Conservation (phyloP, 1,139 yeast genomes). For the Sporopachydermia cereana region DNA sequence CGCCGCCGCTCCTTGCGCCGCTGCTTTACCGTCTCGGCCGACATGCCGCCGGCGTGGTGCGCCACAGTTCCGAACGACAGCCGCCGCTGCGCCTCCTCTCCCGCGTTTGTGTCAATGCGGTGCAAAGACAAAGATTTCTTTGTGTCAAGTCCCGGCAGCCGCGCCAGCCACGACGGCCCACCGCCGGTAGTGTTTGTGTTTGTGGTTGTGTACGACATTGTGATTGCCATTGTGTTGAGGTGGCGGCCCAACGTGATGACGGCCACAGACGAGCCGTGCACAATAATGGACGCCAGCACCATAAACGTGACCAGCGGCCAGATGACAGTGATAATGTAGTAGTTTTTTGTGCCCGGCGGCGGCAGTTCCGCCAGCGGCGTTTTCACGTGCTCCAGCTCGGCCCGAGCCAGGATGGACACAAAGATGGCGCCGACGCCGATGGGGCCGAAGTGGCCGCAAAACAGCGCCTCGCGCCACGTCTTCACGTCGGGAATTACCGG, state of each 20-base stretch:
- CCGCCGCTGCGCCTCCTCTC: constrained; percentile 13
- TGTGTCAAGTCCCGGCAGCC: constrained; percentile 71
- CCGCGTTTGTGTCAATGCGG: constrained; percentile 58
- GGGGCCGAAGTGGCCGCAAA: constrained; percentile 97
- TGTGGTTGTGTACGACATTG: constrained; percentile 74
- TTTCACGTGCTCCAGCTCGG: constrained; percentile 57
- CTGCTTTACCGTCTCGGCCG: constrained; percentile 8
- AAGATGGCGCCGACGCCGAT: constrained; percentile 96
- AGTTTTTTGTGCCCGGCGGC: constrained; percentile 39
- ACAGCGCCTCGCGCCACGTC: constrained; percentile 90
- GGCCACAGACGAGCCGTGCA: constrained; percentile 96
- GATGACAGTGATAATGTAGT: constrained; percentile 57
- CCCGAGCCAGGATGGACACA: constrained; percentile 76
- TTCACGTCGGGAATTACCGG: constrained; percentile 85
- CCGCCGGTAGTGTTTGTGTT: constrained; percentile 54
- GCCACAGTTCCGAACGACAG: neutral
- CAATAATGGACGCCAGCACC: constrained; percentile 76
- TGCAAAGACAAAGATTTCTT: constrained; percentile 69
- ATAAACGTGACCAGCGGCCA: constrained; percentile 91
- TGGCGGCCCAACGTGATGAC: constrained; percentile 83
- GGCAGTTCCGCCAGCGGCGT: constrained; percentile 55
- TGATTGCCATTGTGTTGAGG: constrained; percentile 82
- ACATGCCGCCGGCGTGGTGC: constrained; percentile 9
- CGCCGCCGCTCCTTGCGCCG: constrained; percentile 6
- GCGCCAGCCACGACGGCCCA: constrained; percentile 69